Evolutionary conservation across 176 grass and related monocot species (phyloP), one percentile per base, ranked within the genome.

Genomic region (Paspalum notatum): DNA sequence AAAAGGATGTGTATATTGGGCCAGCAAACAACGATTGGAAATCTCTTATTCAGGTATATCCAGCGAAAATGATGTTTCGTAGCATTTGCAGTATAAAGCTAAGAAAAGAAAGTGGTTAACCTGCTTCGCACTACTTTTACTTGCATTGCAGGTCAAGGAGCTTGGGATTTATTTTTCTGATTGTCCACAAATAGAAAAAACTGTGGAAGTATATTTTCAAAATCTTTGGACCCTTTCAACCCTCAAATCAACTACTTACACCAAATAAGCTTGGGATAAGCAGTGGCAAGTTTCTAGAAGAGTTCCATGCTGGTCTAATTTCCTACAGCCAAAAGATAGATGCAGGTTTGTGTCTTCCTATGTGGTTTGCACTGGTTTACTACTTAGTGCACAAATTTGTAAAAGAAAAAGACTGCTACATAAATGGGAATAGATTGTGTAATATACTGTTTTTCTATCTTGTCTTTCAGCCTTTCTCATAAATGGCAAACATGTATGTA

Each of bases 11-110:
- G 68, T 98, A 98, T 66, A 86, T 98, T 22, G 95, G 92, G 74
- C 95, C 95, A 55, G 92, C 92, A 54, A 98, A 98, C 74, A 98
- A 98, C 26, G 95, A 95, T 42, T 98, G 95, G 95, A 98, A 98
- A 90, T 98, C 95, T 56, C 95, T 98, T 62, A 91, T 88, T 38
- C 95, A 98, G 92, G 95, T 93, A 85, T 41, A 52, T 55, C 39
- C 1, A 32, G 16, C 60, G 21, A 17, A 66, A 76, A 54, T 4
- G 5, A 25, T 32, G n/a, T 49, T 44, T 9, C 37, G 11, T 38
- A 62, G 7, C 12, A 72, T 66, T 54, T 54, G 4, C 6, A 27
- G 18, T 17, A 1, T 17, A 22, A 4, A 62, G 10, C 0, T 2
- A 22, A 39, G 42, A 15, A 55, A 69, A 1, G 1, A 17, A 32